Evolutionary conservation across 2,329 filamentous ascomycete genomes (phyloP).

Genomic region (Lachnellula suecica): DNA sequence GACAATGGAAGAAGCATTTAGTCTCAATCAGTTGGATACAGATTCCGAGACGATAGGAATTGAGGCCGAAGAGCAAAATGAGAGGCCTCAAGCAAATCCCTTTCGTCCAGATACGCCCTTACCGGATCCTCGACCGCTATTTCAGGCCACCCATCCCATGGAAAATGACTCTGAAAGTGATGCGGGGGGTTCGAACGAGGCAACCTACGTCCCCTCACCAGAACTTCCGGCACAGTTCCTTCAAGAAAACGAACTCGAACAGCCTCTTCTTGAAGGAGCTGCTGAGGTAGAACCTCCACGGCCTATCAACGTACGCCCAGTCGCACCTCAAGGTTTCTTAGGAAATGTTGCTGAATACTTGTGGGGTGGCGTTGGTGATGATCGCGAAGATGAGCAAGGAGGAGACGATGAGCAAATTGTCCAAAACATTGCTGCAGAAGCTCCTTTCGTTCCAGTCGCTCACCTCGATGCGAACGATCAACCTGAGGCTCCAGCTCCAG

Average conservation of each 20-base stretch:
- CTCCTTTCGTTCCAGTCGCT: constrained; percentile 53
- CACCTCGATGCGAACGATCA: constrained; percentile 23
- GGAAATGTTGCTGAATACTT: constrained; percentile 56
- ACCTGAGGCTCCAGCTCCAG: constrained; percentile 32
- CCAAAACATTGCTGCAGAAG: constrained; percentile 57
- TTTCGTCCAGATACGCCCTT: constrained; percentile 17
- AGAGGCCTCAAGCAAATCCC: constrained; percentile 12
- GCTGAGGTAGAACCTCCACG: not conserved
- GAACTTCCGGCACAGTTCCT: no score
- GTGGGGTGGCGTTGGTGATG: constrained; percentile 54
- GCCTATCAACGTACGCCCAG: constrained; percentile 8
- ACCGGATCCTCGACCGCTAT: constrained; percentile 16
- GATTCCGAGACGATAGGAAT: constrained; percentile 23
- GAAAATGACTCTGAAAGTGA: no score
- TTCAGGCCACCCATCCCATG: no score
- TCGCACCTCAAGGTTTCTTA: constrained; percentile 38
- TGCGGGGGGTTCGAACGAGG: no score
- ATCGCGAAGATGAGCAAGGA: constrained; percentile 40
- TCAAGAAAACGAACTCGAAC: no score
- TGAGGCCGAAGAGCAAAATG: constrained; percentile 7
- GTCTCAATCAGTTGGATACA: constrained; percentile 19
- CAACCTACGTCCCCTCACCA: no score
- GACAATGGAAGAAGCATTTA: constrained; percentile 24
- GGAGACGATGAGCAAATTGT: constrained; percentile 60
- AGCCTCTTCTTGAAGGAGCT: constrained; percentile 1